These are phyloP conservation scores for Beauveria medogensis DNA, from an alignment of 2,329 filamentous ascomycete genomes.

Conservation along the genomic window DNA sequence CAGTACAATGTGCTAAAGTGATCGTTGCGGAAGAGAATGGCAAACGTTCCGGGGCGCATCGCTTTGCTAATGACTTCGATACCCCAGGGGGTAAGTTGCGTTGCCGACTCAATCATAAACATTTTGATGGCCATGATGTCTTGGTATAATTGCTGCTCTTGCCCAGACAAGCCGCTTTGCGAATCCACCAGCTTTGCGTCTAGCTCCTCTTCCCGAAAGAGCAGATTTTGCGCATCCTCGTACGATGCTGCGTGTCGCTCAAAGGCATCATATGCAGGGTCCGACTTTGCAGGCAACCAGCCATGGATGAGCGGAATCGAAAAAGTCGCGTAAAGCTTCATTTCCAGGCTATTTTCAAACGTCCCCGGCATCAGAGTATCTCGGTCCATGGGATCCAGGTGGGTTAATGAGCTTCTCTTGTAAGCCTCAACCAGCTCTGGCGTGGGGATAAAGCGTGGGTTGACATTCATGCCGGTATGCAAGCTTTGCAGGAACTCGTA, in stretches of 20 bases:
- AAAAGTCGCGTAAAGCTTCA: slow-evolving; percentile 87
- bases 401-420: slow-evolving; percentile 43
- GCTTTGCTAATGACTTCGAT: slow-evolving; percentile 64
- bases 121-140: slow-evolving; percentile 79
- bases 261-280: slow-evolving; percentile 62
- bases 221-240: slow-evolving; percentile 82
- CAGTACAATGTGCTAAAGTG: slow-evolving; percentile 94
- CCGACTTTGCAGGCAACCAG: slow-evolving; percentile 68
- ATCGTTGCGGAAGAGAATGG: slow-evolving; percentile 93
- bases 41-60: slow-evolving; percentile 68
- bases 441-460: slow-evolving; percentile 72
- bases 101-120: slow-evolving; percentile 72
- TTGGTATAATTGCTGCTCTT: slow-evolving; percentile 73
- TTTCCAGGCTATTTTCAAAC: slow-evolving; percentile 81
- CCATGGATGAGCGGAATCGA: slow-evolving; percentile 84
- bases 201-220: slow-evolving; percentile 83
- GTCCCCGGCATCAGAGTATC: slow-evolving; percentile 52
- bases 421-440: slow-evolving; percentile 37
- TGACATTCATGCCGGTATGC: slow-evolving; percentile 97
- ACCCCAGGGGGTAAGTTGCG: slow-evolving; percentile 78
- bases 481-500: slow-evolving; percentile 82
- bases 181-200: slow-evolving; percentile 59
- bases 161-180: slow-evolving; percentile 47
- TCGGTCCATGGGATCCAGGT: slow-evolving; percentile 43
- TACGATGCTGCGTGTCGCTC: slow-evolving; percentile 72